A percentile compares a stretch with the other conserved stretches of the same genome.
Conservation (phyloP, 352 stramenopile genomes). For the Pythium angustatum region DNA sequence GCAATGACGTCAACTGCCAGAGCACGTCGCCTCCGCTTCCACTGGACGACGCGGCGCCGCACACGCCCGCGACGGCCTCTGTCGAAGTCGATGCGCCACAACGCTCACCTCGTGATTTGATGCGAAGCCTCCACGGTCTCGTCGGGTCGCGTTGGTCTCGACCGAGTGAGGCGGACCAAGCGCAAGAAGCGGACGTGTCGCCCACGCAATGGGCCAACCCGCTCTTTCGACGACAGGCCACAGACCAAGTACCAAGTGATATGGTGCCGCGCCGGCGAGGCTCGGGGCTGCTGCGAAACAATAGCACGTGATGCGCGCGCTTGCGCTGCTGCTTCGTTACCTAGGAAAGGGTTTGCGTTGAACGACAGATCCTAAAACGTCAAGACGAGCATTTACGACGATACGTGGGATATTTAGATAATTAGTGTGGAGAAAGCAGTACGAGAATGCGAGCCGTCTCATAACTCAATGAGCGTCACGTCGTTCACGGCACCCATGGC, state of each 20-base stretch:
- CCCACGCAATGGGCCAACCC: neutral
- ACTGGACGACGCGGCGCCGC: neutral
- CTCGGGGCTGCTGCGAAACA: neutral
- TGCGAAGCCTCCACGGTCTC: neutral
- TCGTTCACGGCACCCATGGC: neutral
- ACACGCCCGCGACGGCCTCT: neutral
- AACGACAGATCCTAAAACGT: no score
- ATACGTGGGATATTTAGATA: neutral
- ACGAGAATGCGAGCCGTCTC: neutral
- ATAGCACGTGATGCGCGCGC: neutral
- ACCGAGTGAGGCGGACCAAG: neutral
- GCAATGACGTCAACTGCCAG: no score
- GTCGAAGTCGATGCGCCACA: neutral
- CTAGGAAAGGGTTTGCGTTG: no score
- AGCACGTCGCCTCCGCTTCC: neutral
- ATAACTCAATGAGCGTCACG: neutral
- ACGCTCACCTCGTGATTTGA: neutral
- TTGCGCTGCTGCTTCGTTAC: no score
- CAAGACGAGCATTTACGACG: neutral
- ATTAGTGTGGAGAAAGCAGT: no score
- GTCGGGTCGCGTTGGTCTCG: neutral
- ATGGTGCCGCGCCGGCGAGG: neutral
- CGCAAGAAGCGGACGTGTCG: neutral
- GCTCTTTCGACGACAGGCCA: neutral
- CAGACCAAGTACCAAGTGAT: neutral